phyloP scores from a whole-genome alignment of 331 rosid species.

The Ulmus americana region DNA sequence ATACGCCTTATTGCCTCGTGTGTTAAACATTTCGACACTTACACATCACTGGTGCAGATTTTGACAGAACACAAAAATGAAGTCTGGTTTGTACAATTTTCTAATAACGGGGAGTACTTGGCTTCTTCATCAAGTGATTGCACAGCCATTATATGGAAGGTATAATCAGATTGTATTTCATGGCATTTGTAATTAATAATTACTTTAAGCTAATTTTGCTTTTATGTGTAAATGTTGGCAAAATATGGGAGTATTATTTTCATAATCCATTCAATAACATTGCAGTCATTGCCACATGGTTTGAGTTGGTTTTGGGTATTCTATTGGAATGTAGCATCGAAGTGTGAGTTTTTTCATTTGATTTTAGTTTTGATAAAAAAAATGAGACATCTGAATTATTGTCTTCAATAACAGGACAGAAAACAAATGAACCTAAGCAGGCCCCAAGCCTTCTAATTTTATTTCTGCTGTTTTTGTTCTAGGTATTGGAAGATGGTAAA shows the following conservation, averaged over 20 bases:
- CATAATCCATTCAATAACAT: background rate
- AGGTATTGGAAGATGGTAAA: constrained; percentile 73
- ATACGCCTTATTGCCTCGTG: background rate
- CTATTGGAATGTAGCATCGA: background rate
- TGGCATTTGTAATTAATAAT: background rate
- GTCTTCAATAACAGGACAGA: background rate
- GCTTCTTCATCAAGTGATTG: constrained; percentile 88
- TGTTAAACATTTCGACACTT: constrained; percentile 11
- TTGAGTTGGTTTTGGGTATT: background rate
- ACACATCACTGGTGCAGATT: constrained; percentile 50
- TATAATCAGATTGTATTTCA: constrained; percentile 24
- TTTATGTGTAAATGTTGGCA: constrained; percentile 7
- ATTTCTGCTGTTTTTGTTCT: constrained; percentile 16
- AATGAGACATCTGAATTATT: background rate
- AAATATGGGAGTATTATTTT: background rate
- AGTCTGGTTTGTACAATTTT: constrained; percentile 94
- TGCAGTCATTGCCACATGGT: background rate
- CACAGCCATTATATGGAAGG: constrained; percentile 90
- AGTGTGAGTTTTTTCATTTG: background rate
- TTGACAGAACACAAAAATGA: constrained; percentile 78
- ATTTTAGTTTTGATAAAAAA: constrained; percentile 10
- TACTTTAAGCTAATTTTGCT: constrained; percentile 13
- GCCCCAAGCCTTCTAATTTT: constrained; percentile 11
- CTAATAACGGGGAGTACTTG: constrained; percentile 69
- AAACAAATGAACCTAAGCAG: too few relatives aligned